A percentile compares a stretch with the other conserved stretches of the same genome.
Evolutionary conservation across 176 grass and related monocot species (phyloP).

Genomic region (Melocanna baccifera): DNA sequence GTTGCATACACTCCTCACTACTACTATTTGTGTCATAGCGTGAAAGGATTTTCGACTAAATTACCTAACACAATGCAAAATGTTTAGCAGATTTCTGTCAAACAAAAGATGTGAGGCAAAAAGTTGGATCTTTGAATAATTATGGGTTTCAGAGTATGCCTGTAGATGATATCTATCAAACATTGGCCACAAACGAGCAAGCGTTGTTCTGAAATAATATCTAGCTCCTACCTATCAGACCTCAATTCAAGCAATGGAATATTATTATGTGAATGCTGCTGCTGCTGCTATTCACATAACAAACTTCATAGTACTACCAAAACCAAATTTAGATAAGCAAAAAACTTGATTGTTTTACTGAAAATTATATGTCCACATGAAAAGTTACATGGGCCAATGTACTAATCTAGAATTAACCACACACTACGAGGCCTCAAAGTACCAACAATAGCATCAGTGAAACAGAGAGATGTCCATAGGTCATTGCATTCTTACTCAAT

Average conservation of each 20-base stretch:
- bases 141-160: neutral
- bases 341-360: neutral
- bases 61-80: neutral
- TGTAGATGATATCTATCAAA: neutral
- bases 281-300: neutral
- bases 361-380: neutral
- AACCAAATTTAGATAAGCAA: neutral
- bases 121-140: neutral
- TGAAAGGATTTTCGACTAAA: neutral
- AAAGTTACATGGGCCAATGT: neutral
- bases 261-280: neutral
- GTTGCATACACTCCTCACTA: neutral
- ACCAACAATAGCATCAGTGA: neutral
- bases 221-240: neutral
- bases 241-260: neutral
- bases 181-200: neutral
- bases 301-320: neutral
- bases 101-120: neutral
- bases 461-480: neutral
- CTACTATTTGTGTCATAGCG: neutral
- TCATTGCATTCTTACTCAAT: neutral
- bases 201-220: neutral
- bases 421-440: neutral
- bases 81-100: neutral
- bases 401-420: neutral